These are phyloP conservation scores for Russula olivacea DNA, from an alignment of 768 basidiomycete species.

Conservation along the genomic window DNA sequence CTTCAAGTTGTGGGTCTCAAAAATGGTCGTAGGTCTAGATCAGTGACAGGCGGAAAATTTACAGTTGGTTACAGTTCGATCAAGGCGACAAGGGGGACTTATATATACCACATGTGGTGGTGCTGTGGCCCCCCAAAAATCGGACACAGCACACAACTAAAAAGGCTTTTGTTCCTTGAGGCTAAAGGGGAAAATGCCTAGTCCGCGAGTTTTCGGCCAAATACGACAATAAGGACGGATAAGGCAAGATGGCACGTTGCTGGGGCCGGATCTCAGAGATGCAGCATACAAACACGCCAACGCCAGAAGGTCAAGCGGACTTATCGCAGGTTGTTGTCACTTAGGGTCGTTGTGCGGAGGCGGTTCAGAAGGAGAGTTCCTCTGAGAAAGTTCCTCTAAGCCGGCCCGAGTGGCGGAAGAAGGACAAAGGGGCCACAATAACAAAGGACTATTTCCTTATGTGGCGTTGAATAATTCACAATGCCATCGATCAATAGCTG, in stretches of 20 bases:
- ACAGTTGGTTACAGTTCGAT: background rate
- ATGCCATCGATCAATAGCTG: too few species aligned
- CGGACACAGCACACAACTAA: background rate
- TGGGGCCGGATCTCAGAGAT: background rate
- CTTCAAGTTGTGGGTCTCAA: background rate
- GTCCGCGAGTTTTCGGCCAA: background rate
- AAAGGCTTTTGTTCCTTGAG: constrained; percentile 8
- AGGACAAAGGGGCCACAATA: background rate
- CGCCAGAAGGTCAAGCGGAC: background rate
- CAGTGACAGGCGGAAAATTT: background rate
- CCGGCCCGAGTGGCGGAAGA: too few species aligned
- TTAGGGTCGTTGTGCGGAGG: background rate
- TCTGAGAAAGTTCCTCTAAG: too few species aligned
- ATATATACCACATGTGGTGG: constrained; percentile 11
- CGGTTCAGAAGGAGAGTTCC: too few species aligned
- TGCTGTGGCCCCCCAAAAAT: background rate
- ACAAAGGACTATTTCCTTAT: background rate
- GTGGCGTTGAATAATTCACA: too few species aligned
- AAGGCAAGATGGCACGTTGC: background rate
- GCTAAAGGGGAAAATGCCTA: background rate
- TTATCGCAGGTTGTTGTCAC: background rate
- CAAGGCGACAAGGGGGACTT: background rate
- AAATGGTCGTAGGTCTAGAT: background rate
- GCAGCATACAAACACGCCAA: background rate
- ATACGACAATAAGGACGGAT: background rate